These are phyloP conservation scores for Heritiera fomes DNA, from an alignment of 345 rosid genomes.

Conservation along the genomic window DNA sequence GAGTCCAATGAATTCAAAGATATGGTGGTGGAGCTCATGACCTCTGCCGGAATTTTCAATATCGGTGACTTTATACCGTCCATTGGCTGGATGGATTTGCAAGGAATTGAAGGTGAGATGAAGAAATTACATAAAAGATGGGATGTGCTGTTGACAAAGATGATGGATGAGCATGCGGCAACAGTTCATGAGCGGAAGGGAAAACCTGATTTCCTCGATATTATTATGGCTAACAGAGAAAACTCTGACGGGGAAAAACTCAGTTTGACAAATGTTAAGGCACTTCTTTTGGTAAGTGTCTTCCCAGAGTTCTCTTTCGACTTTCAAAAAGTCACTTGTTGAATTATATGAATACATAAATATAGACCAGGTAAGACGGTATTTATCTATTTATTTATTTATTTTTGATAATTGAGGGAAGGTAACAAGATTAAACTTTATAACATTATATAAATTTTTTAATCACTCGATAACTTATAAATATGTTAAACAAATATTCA, in stretches of 20 bases:
- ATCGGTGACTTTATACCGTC: constrained; percentile 61
- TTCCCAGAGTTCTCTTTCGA: neutral
- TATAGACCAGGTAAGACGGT: neutral
- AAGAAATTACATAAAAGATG: constrained; percentile 49
- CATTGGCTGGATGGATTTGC: constrained; percentile 66
- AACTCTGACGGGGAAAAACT: constrained; percentile 38
- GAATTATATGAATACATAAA: neutral
- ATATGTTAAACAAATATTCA: neutral
- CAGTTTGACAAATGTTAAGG: constrained; percentile 49
- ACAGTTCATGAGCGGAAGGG: constrained; percentile 34
- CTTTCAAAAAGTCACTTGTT: neutral
- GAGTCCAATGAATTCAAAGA: constrained; percentile 57
- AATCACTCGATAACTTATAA: neutral
- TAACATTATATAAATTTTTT: too few relatives aligned
- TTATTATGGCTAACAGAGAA: constrained; percentile 35
- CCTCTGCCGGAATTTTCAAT: constrained; percentile 48
- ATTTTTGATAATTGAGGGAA: too few relatives aligned
- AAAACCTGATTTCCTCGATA: constrained; percentile 62
- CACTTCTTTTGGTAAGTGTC: constrained; percentile 48
- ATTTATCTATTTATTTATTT: too few relatives aligned
- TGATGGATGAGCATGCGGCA: constrained; percentile 50
- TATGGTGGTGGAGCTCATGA: constrained; percentile 69
- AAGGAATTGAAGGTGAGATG: constrained; percentile 59
- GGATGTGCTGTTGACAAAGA: constrained; percentile 43
- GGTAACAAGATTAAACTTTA: too few relatives aligned